Evolutionary conservation across 768 basidiomycete species (phyloP).

Genomic region (Leucocoprinus leucothites): DNA sequence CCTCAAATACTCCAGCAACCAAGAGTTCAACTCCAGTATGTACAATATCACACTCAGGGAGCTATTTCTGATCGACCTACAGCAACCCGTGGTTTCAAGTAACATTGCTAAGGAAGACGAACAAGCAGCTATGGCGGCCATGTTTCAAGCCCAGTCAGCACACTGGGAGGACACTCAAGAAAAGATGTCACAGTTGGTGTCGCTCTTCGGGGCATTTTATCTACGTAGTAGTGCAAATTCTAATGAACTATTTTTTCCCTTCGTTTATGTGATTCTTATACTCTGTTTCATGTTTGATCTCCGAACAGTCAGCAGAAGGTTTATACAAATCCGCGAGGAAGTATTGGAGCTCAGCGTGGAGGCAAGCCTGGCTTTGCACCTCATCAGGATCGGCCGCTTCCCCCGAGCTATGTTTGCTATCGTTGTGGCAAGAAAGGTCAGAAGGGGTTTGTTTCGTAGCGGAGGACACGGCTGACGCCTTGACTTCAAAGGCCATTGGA

Average conservation of each 20-base stretch:
- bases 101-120: slow-evolving; percentile 68
- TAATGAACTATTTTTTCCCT: slow-evolving; percentile 65
- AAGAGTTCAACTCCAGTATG: slow-evolving; percentile 31
- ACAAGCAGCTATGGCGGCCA: slow-evolving; percentile 94
- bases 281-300: slow-evolving; percentile 14
- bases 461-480: slow-evolving; percentile 12
- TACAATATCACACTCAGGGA: slow-evolving; percentile 1
- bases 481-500: slow-evolving; percentile 87
- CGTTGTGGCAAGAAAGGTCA: slow-evolving; percentile 96
- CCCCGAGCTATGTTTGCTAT: slow-evolving; percentile 96
- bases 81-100: slow-evolving; percentile 33
- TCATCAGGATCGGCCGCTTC: slow-evolving; percentile 71
- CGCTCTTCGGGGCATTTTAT: slow-evolving; percentile 54
- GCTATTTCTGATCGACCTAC: slow-evolving; percentile 10
- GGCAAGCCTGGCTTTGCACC: slow-evolving; percentile 56
- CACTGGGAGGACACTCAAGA: slow-evolving; percentile 99
- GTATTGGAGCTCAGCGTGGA: slow-evolving; percentile 57
- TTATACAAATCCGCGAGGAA: slow-evolving; percentile 67
- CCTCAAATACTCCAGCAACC: slow-evolving; percentile 22
- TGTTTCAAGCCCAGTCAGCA: slow-evolving; percentile 91
- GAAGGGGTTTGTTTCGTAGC: slow-evolving; percentile 4
- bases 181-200: slow-evolving; percentile 99
- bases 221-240: slow-evolving; percentile 65
- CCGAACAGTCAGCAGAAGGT: slow-evolving; percentile 61
- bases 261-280: slow-evolving; percentile 20